Base-by-base conservation (phyloP, 495 filamentous ascomycete genomes). In the Podospora comata region DNA sequence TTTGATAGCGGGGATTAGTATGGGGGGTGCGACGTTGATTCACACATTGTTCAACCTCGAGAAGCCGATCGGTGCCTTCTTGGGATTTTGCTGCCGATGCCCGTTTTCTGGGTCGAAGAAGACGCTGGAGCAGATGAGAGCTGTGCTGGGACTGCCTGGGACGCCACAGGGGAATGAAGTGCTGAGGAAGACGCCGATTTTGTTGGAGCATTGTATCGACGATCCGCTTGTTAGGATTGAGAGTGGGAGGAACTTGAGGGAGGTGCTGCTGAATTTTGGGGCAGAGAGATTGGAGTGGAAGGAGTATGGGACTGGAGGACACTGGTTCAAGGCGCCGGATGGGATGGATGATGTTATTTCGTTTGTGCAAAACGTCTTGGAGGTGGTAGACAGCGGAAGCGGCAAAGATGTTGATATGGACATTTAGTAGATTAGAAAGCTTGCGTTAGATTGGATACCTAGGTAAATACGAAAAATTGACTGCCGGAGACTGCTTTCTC, bases 81-180 rank as follows among this genome's bases (percentile, higher is more conserved):
- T 88, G 66, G 87, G 86, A 11, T 82, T 89, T 74, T 83, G 82
- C 70, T 83, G 84, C 62, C 86, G 85, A 79, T 72, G 86, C 62
- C 86, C 87, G 59, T 85, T 88, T 68, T 68, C 76, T 18, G 77
- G 74, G 4, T 57, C 75, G 66, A 23, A 48, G 23, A 19, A 23
- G n/a, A 20, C 55, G 18, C 69, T 79, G 34, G 34, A 62, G 0
- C 72, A 67, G 57, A 79, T 75, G 69, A 68, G 76, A 48, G 67
- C 56, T 55, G 69, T 73, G 27, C 59, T 78, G 6, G 74, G 68
- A 5, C 20, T 73, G 16, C 4, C 55, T 2, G 55, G 55, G 23
- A 58, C n/a, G n/a, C n/a, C n/a, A n/a, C n/a, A 58, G 55, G 55
- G 23, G n/a, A 58, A 68, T 32, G 68, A 62, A 48, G 74, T 76